Evolutionary conservation across 805 yeast genomes (phyloP).

Genomic region (Vanderwaltozyma tropicalis): DNA sequence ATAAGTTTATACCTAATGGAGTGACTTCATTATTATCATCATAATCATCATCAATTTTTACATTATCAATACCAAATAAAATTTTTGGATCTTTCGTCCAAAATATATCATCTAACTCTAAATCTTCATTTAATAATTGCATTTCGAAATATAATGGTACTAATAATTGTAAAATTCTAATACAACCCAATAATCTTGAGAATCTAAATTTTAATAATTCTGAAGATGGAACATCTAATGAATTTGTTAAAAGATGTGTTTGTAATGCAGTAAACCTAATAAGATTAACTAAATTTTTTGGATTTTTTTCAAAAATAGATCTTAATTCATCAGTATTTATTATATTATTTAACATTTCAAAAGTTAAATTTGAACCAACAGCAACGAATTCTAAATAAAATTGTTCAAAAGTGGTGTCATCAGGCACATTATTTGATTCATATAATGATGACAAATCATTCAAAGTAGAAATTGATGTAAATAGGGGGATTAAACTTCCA

Average conservation of each 20-base stretch:
- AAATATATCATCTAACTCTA: constrained; percentile 19
- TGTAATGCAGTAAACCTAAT: constrained; percentile 33
- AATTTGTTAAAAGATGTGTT: constrained; percentile 20
- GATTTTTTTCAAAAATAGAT: constrained; percentile 7
- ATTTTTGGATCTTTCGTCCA: constrained; percentile 11
- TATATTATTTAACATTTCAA: constrained; percentile 30
- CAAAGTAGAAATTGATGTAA: not conserved
- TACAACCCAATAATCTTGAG: constrained; percentile 41
- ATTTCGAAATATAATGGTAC: constrained; percentile 60
- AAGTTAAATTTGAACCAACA: constrained; percentile 8
- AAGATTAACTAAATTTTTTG: constrained; percentile 45
- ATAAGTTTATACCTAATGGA: constrained; percentile 30
- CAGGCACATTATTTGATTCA: constrained; percentile 29
- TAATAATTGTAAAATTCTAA: constrained; percentile 53
- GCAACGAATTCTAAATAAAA: constrained; percentile 14
- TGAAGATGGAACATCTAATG: constrained; percentile 3
- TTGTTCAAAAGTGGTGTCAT: constrained; percentile 33
- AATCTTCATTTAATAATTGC: constrained; percentile 23
- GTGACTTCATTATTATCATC: not conserved
- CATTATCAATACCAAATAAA: constrained; percentile 3
- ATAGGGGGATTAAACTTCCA: not conserved
- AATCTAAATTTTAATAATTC: constrained; percentile 7
- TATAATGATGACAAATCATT: constrained; percentile 15
- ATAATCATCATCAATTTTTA: not conserved
- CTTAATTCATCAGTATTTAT: constrained; percentile 50